Percentiles rank a stretch among this genome's conserved stretches.
Conservation (phyloP, 139 green algal genomes). For the Picochlorum sp. region DNA sequence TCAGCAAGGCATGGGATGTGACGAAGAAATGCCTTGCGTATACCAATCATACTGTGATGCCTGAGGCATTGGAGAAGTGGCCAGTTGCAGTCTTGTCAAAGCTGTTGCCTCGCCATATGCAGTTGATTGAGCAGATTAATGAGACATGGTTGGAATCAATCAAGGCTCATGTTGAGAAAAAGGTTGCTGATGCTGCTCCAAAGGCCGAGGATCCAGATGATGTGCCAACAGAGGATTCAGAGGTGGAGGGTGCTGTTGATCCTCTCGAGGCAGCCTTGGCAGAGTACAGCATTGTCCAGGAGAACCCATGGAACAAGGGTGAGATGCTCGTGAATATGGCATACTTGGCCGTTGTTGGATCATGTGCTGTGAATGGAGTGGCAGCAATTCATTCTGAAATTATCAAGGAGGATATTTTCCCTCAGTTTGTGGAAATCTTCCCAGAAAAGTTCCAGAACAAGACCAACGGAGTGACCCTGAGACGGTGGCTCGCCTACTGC, state of each 20-base stretch:
- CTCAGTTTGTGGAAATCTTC: conserved; percentile 76
- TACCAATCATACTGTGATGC: conserved; percentile 99
- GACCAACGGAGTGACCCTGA: conserved; percentile 97
- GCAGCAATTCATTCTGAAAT: conserved; percentile 92
- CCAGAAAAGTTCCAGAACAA: conserved; percentile 98
- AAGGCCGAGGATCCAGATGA: conserved; percentile 4
- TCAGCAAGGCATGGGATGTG: conserved; percentile 79
- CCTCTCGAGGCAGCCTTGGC: conserved; percentile 43
- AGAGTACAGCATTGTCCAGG: conserved; percentile 71
- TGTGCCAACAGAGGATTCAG: conserved; percentile 15
- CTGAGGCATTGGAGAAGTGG: conserved; percentile 99
- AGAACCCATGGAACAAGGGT: conserved; percentile 78
- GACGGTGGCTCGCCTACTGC: conserved; percentile 86
- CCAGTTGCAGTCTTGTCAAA: conserved; percentile 76
- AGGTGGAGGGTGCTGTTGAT: conserved; percentile 12
- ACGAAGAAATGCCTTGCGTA: conserved; percentile 80
- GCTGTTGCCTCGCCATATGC: conserved; percentile 93
- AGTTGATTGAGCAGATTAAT: conserved; percentile 88
- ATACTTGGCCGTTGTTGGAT: conserved; percentile 86
- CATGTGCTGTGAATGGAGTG: conserved; percentile 88
- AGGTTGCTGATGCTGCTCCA: conserved; percentile 18
- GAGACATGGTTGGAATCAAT: conserved; percentile 36
- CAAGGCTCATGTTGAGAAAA: conserved; percentile 4
- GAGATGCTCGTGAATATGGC: conserved; percentile 94
- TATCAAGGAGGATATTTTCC: conserved; percentile 87